Evolutionary conservation across 2,329 filamentous ascomycete species (phyloP).

Genomic region (Alternaria conjuncta): DNA sequence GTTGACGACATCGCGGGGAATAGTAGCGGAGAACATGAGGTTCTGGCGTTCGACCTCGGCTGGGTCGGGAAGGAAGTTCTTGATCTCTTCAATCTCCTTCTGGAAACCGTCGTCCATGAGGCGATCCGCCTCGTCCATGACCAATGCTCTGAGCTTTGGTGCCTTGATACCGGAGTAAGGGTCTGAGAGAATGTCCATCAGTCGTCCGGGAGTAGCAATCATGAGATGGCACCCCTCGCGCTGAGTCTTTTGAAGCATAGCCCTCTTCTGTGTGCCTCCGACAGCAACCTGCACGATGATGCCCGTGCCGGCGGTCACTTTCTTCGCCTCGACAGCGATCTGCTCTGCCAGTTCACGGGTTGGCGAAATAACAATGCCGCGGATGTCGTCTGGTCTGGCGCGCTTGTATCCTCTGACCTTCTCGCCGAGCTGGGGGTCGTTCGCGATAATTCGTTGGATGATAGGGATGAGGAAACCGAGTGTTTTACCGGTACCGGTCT

Average conservation of each 20-base stretch:
- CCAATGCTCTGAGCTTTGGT: slow-evolving; percentile 63
- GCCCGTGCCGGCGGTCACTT: slow-evolving; percentile 69
- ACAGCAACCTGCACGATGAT: slow-evolving; percentile 81
- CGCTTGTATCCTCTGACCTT: slow-evolving; percentile 51
- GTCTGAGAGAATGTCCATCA: slow-evolving; percentile 81
- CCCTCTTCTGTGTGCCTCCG: slow-evolving; percentile 81
- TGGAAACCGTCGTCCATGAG: slow-evolving; percentile 66
- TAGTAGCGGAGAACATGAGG: slow-evolving; percentile 93
- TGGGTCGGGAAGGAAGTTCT: slow-evolving; percentile 65
- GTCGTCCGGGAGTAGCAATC: slow-evolving; percentile 86
- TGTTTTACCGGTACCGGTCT: slow-evolving; percentile 96
- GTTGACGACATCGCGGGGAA: slow-evolving; percentile 80
- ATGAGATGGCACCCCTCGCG: slow-evolving; percentile 83
- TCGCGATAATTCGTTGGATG: slow-evolving; percentile 76
- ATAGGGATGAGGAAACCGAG: slow-evolving; percentile 89
- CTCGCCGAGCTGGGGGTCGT: slow-evolving; percentile 66
- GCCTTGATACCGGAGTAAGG: slow-evolving; percentile 67
- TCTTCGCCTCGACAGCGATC: slow-evolving; percentile 74
- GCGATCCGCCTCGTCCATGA: slow-evolving; percentile 72
- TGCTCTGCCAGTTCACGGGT: slow-evolving; percentile 70
- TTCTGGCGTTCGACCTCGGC: slow-evolving; percentile 77
- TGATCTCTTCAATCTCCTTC: slow-evolving; percentile 57
- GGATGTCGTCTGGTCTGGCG: slow-evolving; percentile 58
- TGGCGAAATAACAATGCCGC: slow-evolving; percentile 66
- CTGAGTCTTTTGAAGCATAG: slow-evolving; percentile 72